These are phyloP conservation scores for Mentha longifolia DNA, from an alignment of 257 asterid species.

Conservation along the genomic window DNA sequence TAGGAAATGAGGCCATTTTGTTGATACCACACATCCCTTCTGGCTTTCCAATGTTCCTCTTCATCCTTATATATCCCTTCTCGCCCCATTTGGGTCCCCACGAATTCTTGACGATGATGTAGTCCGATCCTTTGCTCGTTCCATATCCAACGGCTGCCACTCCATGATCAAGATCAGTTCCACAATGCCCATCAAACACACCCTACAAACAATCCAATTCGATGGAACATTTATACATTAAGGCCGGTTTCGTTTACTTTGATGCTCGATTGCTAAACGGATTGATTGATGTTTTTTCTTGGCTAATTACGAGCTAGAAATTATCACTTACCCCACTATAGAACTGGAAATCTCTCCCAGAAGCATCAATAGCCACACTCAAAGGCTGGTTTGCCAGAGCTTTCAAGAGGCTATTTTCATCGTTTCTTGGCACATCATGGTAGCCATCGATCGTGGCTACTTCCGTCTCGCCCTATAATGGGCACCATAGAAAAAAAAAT, in stretches of 20 bases:
- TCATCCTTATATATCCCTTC: conserved; percentile 66
- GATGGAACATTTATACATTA: background rate
- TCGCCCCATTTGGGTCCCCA: conserved; percentile 81
- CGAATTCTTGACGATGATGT: conserved; percentile 63
- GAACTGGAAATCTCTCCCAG: conserved; percentile 78
- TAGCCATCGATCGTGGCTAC: conserved; percentile 49
- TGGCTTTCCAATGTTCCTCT: conserved; percentile 57
- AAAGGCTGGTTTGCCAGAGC: conserved; percentile 76
- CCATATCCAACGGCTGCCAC: conserved; percentile 64
- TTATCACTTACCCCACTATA: conserved; percentile 57
- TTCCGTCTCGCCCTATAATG: conserved; percentile 41
- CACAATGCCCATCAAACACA: conserved; percentile 69
- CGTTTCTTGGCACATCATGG: conserved; percentile 65
- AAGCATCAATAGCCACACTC: conserved; percentile 78
- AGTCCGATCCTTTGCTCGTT: conserved; percentile 50
- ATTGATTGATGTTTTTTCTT: no score
- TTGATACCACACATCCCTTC: conserved; percentile 67
- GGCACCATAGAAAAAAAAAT: background rate
- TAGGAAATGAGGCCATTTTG: conserved; percentile 63
- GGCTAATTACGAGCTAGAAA: no score
- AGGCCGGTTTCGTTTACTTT: background rate
- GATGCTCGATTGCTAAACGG: background rate
- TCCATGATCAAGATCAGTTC: conserved; percentile 63
- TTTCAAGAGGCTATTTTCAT: conserved; percentile 55
- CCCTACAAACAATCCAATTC: conserved; percentile 40